These are phyloP conservation scores for Acanthamoeba pearcei DNA, from an alignment of 208 protist species.

Conservation along the genomic window DNA sequence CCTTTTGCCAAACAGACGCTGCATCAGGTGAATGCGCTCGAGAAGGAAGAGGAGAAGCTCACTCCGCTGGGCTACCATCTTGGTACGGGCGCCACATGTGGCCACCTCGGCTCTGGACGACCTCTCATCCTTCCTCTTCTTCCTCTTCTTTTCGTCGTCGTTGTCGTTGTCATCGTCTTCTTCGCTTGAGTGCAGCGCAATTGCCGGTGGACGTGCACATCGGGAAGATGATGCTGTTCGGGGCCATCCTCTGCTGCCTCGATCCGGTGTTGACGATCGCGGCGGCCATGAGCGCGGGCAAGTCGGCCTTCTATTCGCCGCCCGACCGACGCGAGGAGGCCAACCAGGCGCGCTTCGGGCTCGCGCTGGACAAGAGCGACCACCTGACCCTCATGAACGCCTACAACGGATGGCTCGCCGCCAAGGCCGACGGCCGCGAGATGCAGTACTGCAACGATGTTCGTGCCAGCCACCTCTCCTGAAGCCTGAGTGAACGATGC, in stretches of 20 bases:
- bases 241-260: conserved; percentile 95
- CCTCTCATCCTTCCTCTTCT: no score
- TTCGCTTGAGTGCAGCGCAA: conserved; percentile 71
- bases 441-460: conserved; percentile 63
- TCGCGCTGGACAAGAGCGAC: conserved; percentile 64
- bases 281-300: conserved; percentile 87
- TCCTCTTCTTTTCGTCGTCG: no score
- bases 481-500: background rate
- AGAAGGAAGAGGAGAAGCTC: conserved; percentile 61
- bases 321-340: conserved; percentile 94
- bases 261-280: conserved; percentile 97
- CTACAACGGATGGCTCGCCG: conserved; percentile 66
- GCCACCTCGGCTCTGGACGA: background rate
- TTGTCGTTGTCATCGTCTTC: conserved; percentile 87
- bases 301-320: conserved; percentile 86
- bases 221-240: conserved; percentile 97
- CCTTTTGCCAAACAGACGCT: no score
- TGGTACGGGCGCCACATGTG: conserved; percentile 21
- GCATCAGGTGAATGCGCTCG: conserved; percentile 49
- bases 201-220: conserved; percentile 84
- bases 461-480: background rate
- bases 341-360: conserved; percentile 86
- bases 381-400: conserved; percentile 64
- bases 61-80: conserved; percentile 69
- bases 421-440: conserved; percentile 46